These are phyloP conservation scores for Heliosperma pusillum DNA, from an alignment of 148 eudicot genomes.

Conservation along the genomic window DNA sequence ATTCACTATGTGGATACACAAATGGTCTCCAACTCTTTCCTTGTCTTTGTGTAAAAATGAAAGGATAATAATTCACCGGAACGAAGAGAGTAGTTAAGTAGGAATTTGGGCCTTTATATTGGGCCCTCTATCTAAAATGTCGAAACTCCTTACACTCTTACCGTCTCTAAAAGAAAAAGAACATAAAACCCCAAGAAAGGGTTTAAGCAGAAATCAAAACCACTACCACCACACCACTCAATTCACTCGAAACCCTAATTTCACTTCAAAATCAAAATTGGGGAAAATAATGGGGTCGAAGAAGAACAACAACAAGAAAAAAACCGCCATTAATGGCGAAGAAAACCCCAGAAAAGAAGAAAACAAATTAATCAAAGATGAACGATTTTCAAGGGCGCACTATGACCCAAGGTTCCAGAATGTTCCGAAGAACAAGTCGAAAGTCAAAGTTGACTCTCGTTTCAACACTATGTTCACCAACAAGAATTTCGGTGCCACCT, in stretches of 20 bases:
- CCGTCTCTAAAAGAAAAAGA: neutral
- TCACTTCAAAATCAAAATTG: neutral
- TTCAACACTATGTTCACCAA: slow-evolving; percentile 60
- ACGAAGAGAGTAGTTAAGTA: too few relatives aligned
- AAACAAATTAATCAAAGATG: slow-evolving; percentile 38
- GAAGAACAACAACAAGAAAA: slow-evolving; percentile 39
- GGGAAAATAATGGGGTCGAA: slow-evolving; percentile 35
- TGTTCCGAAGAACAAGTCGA: slow-evolving; percentile 49
- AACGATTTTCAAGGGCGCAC: slow-evolving; percentile 60
- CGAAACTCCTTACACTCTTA: too few relatives aligned
- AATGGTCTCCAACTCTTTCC: too few relatives aligned
- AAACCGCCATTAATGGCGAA: slow-evolving; percentile 11
- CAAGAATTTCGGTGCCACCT: slow-evolving; percentile 45
- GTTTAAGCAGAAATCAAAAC: slow-evolving; percentile 12
- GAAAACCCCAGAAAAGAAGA: slow-evolving; percentile 15
- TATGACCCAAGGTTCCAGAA: slow-evolving; percentile 77
- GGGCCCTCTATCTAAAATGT: too few relatives aligned
- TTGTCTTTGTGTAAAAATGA: too few relatives aligned
- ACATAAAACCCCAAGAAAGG: neutral
- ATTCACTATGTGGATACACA: too few relatives aligned
- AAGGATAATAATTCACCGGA: too few relatives aligned
- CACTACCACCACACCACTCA: too few relatives aligned
- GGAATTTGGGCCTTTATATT: neutral
- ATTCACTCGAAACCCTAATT: neutral
- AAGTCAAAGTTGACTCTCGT: slow-evolving; percentile 66